phyloP scores from a whole-genome alignment of 2,329 filamentous ascomycete species.

The Coleophoma cylindrospora region DNA sequence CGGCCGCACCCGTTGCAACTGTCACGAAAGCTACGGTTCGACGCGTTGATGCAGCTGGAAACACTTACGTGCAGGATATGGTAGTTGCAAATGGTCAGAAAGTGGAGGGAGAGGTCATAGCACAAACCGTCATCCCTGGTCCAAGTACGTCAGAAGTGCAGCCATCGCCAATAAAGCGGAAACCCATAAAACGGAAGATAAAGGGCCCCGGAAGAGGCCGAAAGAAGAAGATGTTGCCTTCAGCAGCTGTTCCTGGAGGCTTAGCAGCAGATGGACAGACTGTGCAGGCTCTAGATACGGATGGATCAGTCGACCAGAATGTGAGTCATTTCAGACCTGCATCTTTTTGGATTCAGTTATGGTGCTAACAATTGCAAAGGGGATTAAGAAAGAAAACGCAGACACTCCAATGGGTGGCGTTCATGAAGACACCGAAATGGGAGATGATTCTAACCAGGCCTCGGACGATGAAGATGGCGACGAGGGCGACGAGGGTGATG shows the following conservation, averaged over 20 bases:
- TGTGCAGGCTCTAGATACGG: constrained; percentile 3
- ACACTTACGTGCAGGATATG: constrained; percentile 78
- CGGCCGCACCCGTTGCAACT: constrained; percentile 46
- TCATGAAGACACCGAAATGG: constrained; percentile 27
- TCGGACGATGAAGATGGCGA: constrained; percentile 25
- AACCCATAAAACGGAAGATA: constrained; percentile 65
- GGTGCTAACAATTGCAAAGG: constrained; percentile 11
- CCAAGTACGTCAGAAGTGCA: constrained; percentile 43
- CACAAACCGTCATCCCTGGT: constrained; percentile 54
- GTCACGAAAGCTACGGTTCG: constrained; percentile 77
- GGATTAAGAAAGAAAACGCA: constrained; percentile 18
- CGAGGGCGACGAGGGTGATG: constrained; percentile 41
- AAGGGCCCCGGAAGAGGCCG: constrained; percentile 75
- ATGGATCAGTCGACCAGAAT: constrained; percentile 10
- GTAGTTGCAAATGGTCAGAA: constrained; percentile 74
- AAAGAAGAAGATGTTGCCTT: constrained; percentile 57
- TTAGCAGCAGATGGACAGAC: constrained; percentile 4
- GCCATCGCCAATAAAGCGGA: constrained; percentile 50
- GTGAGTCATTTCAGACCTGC: constrained; percentile 11
- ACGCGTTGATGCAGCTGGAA: constrained; percentile 72
- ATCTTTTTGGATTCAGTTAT: no score
- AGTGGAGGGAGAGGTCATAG: constrained; percentile 77
- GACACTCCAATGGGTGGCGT: constrained; percentile 5
- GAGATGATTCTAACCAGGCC: constrained; percentile 20
- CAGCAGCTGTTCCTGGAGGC: constrained; percentile 18